Percentiles rank a stretch among this genome's conserved stretches.
Conservation (phyloP, 139 green algal genomes). For the Coelastrella sp. region DNA sequence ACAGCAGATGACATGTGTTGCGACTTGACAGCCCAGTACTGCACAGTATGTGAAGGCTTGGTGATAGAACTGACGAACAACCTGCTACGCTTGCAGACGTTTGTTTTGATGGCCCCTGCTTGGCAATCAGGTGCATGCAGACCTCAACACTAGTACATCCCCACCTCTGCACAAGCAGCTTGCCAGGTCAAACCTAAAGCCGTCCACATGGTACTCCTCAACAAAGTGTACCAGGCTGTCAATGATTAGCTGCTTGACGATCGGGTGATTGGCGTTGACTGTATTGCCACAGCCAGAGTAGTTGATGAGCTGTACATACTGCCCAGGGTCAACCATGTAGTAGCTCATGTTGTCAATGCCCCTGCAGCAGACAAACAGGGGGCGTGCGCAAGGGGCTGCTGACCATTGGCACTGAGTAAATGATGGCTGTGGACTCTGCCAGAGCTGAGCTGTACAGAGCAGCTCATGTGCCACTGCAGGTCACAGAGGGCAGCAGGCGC, state of each 20-base stretch:
- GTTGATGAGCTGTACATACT: conserved; percentile 86
- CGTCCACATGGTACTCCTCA: conserved; percentile 94
- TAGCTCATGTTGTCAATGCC: conserved; percentile 87
- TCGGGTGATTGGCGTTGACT: conserved; percentile 88
- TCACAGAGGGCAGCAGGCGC: too few relatives aligned
- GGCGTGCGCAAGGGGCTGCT: not conserved
- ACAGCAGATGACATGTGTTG: not conserved
- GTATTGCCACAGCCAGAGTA: conserved; percentile 94
- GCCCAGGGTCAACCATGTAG: conserved; percentile 82
- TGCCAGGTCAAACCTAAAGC: conserved; percentile 97
- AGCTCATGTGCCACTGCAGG: too few relatives aligned
- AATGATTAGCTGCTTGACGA: conserved; percentile 83
- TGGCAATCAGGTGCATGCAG: not conserved
- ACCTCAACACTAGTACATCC: not conserved
- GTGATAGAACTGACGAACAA: too few relatives aligned
- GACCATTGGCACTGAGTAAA: not conserved
- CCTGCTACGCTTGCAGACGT: too few relatives aligned
- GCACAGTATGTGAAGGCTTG: not conserved
- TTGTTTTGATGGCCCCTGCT: too few relatives aligned
- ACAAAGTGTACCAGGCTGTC: conserved; percentile 83
- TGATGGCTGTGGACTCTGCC: too few relatives aligned
- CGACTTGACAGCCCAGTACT: not conserved
- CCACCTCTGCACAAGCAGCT: conserved; percentile 87
- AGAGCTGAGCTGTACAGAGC: too few relatives aligned
- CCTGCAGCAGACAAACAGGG: conserved; percentile 21